These are phyloP conservation scores for Arabidopsis lyrata DNA, from an alignment of 441 rosid species.

Conservation along the genomic window DNA sequence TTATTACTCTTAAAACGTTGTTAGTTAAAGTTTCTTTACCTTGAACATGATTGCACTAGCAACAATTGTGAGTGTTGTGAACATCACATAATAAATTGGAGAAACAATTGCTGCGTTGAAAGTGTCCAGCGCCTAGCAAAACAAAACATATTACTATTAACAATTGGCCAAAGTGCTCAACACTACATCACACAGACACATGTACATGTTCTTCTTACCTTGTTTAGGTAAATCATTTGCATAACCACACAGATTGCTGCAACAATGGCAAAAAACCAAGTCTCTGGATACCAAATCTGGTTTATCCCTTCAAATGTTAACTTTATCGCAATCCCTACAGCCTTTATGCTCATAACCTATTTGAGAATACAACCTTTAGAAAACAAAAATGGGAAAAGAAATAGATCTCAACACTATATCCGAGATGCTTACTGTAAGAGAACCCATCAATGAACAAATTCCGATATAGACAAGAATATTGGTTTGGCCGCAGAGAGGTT, in stretches of 20 bases:
- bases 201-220: constrained; percentile 45
- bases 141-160: neutral
- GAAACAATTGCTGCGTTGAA: constrained; percentile 73
- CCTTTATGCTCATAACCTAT: constrained; percentile 80
- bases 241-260: constrained; percentile 65
- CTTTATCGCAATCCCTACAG: constrained; percentile 77
- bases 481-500: constrained; percentile 68
- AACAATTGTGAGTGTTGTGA: constrained; percentile 70
- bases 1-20: neutral
- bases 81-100: constrained; percentile 76
- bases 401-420: neutral
- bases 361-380: neutral
- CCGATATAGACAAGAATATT: constrained; percentile 68
- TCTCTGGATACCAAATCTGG: constrained; percentile 68
- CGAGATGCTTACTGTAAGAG: constrained; percentile 58
- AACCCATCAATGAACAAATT: constrained; percentile 71
- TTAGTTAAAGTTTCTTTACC: constrained; percentile 43
- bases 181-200: neutral
- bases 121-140: constrained; percentile 64
- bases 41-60: constrained; percentile 76
- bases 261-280: constrained; percentile 72
- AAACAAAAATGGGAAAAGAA: neutral
- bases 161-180: neutral
- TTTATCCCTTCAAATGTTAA: constrained; percentile 67
- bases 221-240: constrained; percentile 75